These are phyloP conservation scores for Fusarium humuli DNA, from an alignment of 2,329 filamentous ascomycete genomes.

Conservation along the genomic window DNA sequence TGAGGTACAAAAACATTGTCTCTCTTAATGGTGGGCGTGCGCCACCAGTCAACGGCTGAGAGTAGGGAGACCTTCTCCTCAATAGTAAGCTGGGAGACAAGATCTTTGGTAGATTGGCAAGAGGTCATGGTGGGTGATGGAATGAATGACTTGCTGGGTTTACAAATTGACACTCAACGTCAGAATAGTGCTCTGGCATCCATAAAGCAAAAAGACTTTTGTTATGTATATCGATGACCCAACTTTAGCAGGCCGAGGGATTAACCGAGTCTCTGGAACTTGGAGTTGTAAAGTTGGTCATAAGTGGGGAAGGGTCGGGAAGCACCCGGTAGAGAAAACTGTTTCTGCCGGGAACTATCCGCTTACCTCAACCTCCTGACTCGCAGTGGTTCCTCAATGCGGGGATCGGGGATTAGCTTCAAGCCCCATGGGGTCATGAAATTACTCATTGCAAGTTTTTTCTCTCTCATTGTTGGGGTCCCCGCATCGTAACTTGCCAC, in stretches of 20 bases:
- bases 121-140: neutral
- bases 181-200: fast-evolving
- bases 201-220: neutral
- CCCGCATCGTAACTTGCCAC: neutral
- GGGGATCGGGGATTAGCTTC: neutral
- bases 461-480: neutral
- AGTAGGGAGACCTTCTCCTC: constrained; percentile 2
- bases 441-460: neutral
- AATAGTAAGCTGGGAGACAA: neutral
- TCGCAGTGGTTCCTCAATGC: neutral
- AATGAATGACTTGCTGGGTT: neutral
- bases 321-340: neutral
- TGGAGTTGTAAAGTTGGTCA: neutral
- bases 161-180: neutral
- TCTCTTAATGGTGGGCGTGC: constrained; percentile 2
- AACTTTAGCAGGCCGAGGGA: neutral
- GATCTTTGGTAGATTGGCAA: neutral
- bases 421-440: neutral
- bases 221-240: neutral
- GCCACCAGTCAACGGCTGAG: constrained; percentile 13
- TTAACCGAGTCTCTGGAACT: neutral
- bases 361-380: neutral
- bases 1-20: constrained; percentile 10
- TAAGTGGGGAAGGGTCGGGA: neutral
- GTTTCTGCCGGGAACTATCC: neutral